These are phyloP conservation scores for Nakazawaea wickerhamii DNA, from an alignment of 805 yeast species.

Conservation along the genomic window DNA sequence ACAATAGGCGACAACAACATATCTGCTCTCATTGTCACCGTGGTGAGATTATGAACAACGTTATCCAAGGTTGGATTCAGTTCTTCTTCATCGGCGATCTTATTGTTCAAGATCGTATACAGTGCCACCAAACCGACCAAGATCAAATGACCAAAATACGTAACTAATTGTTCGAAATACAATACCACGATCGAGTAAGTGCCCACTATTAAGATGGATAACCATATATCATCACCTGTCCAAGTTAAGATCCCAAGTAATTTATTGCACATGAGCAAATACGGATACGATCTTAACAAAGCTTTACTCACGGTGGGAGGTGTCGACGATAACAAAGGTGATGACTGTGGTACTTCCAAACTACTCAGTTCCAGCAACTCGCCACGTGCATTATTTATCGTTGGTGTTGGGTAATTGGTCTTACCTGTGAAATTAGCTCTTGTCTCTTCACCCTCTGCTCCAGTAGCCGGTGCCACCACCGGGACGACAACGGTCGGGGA, in stretches of 20 bases:
- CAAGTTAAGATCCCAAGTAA: constrained; percentile 74
- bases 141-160: constrained; percentile 78
- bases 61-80: constrained; percentile 82
- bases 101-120: constrained; percentile 53
- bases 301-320: constrained; percentile 90
- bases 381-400: too few species aligned
- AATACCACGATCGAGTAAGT: constrained; percentile 52
- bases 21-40: constrained; percentile 72
- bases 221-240: constrained; percentile 84
- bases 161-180: constrained; percentile 73
- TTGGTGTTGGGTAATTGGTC: constrained; percentile 18
- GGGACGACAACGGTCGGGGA: constrained; percentile 16
- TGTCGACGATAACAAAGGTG: constrained; percentile 82
- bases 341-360: constrained; percentile 40
- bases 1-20: constrained; percentile 77
- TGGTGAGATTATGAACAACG: constrained; percentile 69
- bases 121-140: constrained; percentile 56
- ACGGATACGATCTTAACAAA: constrained; percentile 78
- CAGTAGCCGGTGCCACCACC: constrained; percentile 21
- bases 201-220: constrained; percentile 57
- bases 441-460: constrained; percentile 28
- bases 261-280: constrained; percentile 67
- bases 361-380: too few species aligned
- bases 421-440: constrained; percentile 37
- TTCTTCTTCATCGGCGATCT: constrained; percentile 53